Conservation (phyloP, 2,329 filamentous ascomycete species). For the Parastagonospora avenae region DNA sequence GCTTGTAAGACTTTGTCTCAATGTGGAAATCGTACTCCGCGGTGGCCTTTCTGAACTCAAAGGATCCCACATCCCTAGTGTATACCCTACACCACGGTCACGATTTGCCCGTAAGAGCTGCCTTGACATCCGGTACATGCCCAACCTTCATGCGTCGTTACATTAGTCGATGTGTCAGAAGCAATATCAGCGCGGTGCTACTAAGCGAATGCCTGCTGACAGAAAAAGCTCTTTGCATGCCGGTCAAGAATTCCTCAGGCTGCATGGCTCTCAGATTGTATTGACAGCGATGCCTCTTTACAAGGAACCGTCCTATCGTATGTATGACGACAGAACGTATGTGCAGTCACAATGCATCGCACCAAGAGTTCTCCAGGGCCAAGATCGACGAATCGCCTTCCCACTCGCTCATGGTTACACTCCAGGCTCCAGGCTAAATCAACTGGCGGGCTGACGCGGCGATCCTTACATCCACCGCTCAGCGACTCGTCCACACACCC, state of each 20-base stretch:
- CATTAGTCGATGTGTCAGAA: slow-evolving; percentile 22
- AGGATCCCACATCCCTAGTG: slow-evolving; percentile 11
- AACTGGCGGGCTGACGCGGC: slow-evolving; percentile 16
- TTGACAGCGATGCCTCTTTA: slow-evolving; percentile 5
- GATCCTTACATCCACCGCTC: slow-evolving; percentile 16
- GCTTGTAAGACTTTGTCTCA: slow-evolving; percentile 24
- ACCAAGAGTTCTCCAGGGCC: slow-evolving; percentile 11
- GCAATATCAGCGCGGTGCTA: slow-evolving; percentile 15
- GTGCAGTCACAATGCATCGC: slow-evolving; percentile 16
- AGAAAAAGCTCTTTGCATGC: slow-evolving; percentile 4
- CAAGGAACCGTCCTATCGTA: slow-evolving; percentile 10
- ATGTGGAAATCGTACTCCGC: slow-evolving; percentile 21
- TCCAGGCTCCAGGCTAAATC: slow-evolving; percentile 19
- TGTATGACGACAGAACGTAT: slow-evolving; percentile 21
- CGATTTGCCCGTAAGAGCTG: slow-evolving; percentile 19
- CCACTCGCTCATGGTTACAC: slow-evolving; percentile 11
- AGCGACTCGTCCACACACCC: slow-evolving; percentile 12
- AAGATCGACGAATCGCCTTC: slow-evolving; percentile 20
- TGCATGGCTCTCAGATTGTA: slow-evolving; percentile 1
- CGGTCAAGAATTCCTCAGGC: background rate
- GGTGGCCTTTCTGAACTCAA: slow-evolving; percentile 19
- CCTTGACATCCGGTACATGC: background rate
- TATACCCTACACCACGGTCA: slow-evolving; percentile 16
- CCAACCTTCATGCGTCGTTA: slow-evolving; percentile 18
- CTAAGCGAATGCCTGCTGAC: slow-evolving; percentile 14